Evolutionary conservation across 2,329 filamentous ascomycete genomes (phyloP).

Genomic region (Fusarium paranaense): DNA sequence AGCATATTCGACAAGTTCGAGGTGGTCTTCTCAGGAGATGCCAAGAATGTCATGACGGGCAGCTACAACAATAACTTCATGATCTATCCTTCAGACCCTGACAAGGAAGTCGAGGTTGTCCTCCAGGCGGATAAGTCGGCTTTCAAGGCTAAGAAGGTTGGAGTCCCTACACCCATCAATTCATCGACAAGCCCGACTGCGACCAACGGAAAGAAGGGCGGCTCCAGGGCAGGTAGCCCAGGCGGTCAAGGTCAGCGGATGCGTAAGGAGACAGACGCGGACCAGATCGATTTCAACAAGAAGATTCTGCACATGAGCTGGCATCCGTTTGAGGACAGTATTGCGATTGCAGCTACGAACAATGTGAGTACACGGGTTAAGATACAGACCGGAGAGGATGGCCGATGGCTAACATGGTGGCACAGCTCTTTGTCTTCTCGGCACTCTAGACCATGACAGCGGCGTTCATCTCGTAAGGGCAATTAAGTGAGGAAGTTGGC

Average conservation of each 20-base stretch:
- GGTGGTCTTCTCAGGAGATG: slow-evolving; percentile 97
- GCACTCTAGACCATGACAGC: slow-evolving; percentile 66
- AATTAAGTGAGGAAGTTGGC: slow-evolving; percentile 29
- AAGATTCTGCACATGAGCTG: slow-evolving; percentile 99
- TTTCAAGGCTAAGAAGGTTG: slow-evolving; percentile 99
- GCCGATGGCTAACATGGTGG: slow-evolving; percentile 38
- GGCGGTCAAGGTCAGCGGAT: slow-evolving; percentile 88
- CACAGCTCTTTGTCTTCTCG: slow-evolving; percentile 81
- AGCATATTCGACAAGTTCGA: slow-evolving; percentile 99
- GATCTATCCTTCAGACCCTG: slow-evolving; percentile 97
- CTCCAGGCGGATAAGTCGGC: slow-evolving; percentile 98
- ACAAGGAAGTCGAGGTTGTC: slow-evolving; percentile 97
- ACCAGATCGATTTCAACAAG: slow-evolving; percentile 99
- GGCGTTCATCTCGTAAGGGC: slow-evolving; percentile 42
- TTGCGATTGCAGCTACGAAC: slow-evolving; percentile 98
- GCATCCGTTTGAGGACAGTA: slow-evolving; percentile 99
- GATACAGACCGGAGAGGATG: neutral
- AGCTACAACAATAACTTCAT: slow-evolving; percentile 99
- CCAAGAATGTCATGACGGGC: slow-evolving; percentile 99
- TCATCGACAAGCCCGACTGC: slow-evolving; percentile 77
- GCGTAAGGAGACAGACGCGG: slow-evolving; percentile 98
- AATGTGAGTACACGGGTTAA: slow-evolving; percentile 77
- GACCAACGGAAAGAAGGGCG: slow-evolving; percentile 85
- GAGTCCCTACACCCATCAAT: slow-evolving; percentile 97
- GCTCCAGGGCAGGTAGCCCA: slow-evolving; percentile 89